Evolutionary conservation across 163 green algal genomes (phyloP).

Genomic region (Prototheca cutis): DNA sequence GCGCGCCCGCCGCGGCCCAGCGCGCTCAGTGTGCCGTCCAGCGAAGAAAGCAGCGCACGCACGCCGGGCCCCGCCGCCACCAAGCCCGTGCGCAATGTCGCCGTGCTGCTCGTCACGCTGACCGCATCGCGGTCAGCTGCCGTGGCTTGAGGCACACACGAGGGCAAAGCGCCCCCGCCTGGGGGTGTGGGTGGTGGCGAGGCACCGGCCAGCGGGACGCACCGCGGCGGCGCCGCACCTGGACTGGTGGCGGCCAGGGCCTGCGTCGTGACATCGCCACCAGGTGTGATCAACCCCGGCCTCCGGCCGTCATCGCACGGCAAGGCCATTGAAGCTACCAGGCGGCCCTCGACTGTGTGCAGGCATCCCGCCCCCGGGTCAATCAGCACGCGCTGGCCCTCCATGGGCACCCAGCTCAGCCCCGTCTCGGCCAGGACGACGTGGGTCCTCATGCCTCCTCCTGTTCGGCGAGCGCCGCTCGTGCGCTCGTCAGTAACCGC

Average conservation of each 20-base stretch:
- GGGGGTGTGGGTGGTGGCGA: no score
- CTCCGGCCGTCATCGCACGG: no score
- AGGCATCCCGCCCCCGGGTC: slow-evolving; percentile 15
- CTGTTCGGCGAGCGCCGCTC: not conserved
- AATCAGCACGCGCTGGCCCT: slow-evolving; percentile 14
- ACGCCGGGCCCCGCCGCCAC: slow-evolving; percentile 16
- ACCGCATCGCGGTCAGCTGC: no score
- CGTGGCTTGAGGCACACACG: no score
- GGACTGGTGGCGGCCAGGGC: no score
- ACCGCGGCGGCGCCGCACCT: no score
- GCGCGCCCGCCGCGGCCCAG: slow-evolving; percentile 12
- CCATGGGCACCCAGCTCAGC: slow-evolving; percentile 8
- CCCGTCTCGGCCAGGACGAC: slow-evolving; percentile 10
- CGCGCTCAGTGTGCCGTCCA: slow-evolving; percentile 19
- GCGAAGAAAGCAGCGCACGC: slow-evolving; percentile 9
- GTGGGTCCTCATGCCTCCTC: not conserved
- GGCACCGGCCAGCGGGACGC: not conserved
- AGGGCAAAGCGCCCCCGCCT: no score
- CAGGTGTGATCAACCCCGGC: no score
- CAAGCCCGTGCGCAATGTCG: slow-evolving; percentile 9
- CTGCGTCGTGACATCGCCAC: no score
- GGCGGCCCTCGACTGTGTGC: slow-evolving; percentile 16
- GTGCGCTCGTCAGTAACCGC: slow-evolving; percentile 8
- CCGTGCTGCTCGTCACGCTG: slow-evolving; percentile 8
- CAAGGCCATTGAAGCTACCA: slow-evolving; percentile 11